Conservation (phyloP, 176 grass and related monocot species). For the Oryza nivara region DNA sequence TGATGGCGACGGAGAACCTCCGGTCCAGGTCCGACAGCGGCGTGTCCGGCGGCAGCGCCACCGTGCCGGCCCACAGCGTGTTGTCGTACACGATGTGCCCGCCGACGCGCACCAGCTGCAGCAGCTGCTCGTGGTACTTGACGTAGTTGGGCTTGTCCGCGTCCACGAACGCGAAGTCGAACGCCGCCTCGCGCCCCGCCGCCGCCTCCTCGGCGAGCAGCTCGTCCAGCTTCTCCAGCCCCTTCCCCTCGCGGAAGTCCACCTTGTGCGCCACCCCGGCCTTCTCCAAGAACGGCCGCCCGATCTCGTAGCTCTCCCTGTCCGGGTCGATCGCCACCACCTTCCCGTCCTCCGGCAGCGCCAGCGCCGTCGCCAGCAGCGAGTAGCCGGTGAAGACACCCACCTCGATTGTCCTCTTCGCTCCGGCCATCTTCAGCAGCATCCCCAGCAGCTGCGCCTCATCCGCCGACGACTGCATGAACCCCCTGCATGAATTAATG, state of each 20-base stretch:
- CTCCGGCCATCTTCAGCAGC: conserved; percentile 78
- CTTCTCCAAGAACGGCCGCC: conserved; percentile 52
- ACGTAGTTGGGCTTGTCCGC: conserved; percentile 69
- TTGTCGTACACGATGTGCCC: conserved; percentile 71
- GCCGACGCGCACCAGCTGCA: conserved; percentile 54
- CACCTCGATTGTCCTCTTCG: conserved; percentile 65
- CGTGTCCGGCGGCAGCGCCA: conserved; percentile 44
- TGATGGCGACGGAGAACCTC: neutral
- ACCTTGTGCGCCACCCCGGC: conserved; percentile 64
- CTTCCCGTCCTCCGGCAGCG: conserved; percentile 68
- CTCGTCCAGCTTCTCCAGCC: conserved; percentile 44
- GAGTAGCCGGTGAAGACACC: conserved; percentile 90
- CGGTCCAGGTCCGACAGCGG: neutral
- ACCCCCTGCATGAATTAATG: neutral
- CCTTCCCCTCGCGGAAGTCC: conserved; percentile 58
- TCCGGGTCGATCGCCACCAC: conserved; percentile 59
- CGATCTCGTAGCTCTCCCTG: conserved; percentile 53
- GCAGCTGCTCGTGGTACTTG: conserved; percentile 57
- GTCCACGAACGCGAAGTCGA: conserved; percentile 80
- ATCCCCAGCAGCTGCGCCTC: conserved; percentile 69
- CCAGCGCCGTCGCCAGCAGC: conserved; percentile 70
- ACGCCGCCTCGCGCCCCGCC: neutral
- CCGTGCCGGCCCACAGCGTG: conserved; percentile 68
- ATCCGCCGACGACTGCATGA: conserved; percentile 59
- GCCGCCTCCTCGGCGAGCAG: conserved; percentile 48